Evolutionary conservation across 495 filamentous ascomycete species (phyloP).

Genomic region (Hypoxylon lienhwacheense): DNA sequence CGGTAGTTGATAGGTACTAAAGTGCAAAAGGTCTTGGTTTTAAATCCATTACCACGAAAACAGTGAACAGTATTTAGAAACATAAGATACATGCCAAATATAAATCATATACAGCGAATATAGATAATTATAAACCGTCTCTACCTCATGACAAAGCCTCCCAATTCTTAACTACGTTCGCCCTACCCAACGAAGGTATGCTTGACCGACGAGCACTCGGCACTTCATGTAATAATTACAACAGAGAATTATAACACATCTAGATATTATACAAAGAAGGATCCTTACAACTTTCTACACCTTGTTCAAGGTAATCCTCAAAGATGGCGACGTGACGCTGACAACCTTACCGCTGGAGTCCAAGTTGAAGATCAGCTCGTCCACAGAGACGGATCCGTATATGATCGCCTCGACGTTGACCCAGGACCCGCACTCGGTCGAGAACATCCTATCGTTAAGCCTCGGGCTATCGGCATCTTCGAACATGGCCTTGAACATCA

Average conservation of each 20-base stretch:
- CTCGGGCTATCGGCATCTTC: conserved; percentile 41
- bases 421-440: conserved; percentile 39
- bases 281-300: not conserved
- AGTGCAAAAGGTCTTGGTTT: too few species aligned
- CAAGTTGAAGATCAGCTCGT: conserved; percentile 38
- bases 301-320: conserved; percentile 34
- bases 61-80: too few species aligned
- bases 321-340: conserved; percentile 36
- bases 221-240: not conserved
- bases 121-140: too few species aligned
- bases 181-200: too few species aligned
- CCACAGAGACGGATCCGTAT: conserved; percentile 36
- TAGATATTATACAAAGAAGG: conserved; percentile 4
- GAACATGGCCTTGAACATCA: conserved; percentile 50
- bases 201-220: too few species aligned
- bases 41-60: too few species aligned
- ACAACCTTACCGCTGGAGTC: conserved; percentile 30
- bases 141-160: too few species aligned
- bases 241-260: not conserved
- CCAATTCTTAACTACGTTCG: too few species aligned
- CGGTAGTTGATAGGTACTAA: too few species aligned
- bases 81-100: too few species aligned
- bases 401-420: conserved; percentile 34
- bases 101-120: too few species aligned
- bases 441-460: conserved; percentile 37